Percentiles rank a stretch among this genome's conserved stretches.
phyloP scores from a whole-genome alignment of 805 yeast species.

The Candida vartiovaarae region DNA sequence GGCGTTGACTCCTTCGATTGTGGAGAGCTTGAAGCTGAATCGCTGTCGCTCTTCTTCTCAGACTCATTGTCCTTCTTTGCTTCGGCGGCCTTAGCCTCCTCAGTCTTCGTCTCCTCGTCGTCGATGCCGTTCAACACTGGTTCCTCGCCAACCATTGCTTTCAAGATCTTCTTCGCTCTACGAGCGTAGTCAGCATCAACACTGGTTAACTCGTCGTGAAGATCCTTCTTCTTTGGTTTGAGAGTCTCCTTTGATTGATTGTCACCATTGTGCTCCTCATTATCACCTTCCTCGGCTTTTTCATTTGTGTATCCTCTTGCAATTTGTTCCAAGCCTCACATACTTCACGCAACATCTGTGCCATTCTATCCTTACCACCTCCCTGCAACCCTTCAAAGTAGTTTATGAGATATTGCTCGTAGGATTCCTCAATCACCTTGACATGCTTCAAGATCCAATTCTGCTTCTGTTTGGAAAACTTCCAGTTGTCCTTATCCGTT shows the following conservation, averaged over 20 bases:
- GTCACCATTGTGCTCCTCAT: background rate
- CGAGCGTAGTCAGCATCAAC: constrained; percentile 23
- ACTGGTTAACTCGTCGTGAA: constrained; percentile 15
- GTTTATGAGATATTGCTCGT: constrained; percentile 40
- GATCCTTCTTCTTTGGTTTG: constrained; percentile 7
- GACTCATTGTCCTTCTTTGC: background rate
- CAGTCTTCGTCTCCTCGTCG: constrained; percentile 6
- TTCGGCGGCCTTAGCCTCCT: constrained; percentile 1
- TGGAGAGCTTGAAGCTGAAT: background rate
- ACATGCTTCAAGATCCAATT: constrained; percentile 74
- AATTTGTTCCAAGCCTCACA: constrained; percentile 50
- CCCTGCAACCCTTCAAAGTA: constrained; percentile 65
- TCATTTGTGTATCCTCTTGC: constrained; percentile 5
- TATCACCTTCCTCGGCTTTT: background rate
- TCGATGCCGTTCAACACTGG: constrained; percentile 16
- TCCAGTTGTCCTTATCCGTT: constrained; percentile 59
- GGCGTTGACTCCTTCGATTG: background rate
- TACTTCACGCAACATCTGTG: constrained; percentile 39
- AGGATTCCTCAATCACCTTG: constrained; percentile 42
- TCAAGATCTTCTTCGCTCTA: constrained; percentile 20
- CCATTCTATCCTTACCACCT: constrained; percentile 53
- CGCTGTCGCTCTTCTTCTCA: background rate
- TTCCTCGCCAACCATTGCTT: constrained; percentile 16
- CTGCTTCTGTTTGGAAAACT: constrained; percentile 81
- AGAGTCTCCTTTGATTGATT: constrained; percentile 3